Evolutionary conservation across 352 stramenopile genomes (phyloP), one percentile per base, ranked within the genome.

Genomic region (Elongisporangium anandrum): DNA sequence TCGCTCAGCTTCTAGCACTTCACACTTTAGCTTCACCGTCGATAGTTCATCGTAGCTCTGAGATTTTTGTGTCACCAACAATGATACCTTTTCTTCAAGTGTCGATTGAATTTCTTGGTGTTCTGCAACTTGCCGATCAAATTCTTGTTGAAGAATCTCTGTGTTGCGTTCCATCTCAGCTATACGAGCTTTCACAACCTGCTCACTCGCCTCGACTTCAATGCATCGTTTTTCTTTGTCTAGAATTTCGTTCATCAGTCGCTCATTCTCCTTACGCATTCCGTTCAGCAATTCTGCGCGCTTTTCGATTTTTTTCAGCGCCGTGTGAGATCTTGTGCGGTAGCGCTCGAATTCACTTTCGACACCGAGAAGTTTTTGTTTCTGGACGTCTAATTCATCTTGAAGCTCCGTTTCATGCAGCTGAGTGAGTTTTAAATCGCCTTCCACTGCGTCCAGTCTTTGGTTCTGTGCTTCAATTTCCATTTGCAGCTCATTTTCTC

Each of bases 221-320:
- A 65, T 56, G 17, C 58, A 57, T 9, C 60, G 38, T 16, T 60
- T 47, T 1, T 77, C 52, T 17, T 65, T 69, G 15, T 66, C 72
- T n/a, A 26, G 45, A 5, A 74, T 29, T 57, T 74, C 54, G 4
- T 60, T 54, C 26, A 69, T 52, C 38, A 91, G 56, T 24, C 41
- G 49, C 24, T 88, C 80, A 20, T 90, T 92, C 54, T 90, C 84
- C 34, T 85, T 89, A 16, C 74, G 77, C 84, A 92, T 94, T 13
- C 73, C 72, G 51, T 94, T 94, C 24, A 94, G 68, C 17, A 94
- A 57, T 57, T 92, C 81, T 10, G 82, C 76, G 23, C 85, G 77
- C 57, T 88, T 92, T 61, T 94, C 85, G 39, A 92, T 73, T 59
- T 92, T 92, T 63, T 92, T 92, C 3, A 94, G 56, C 2, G 85